Percentiles rank a stretch among this genome's conserved stretches.
phyloP scores from a whole-genome alignment of 345 rosid genomes.

The Gossypium longicalyx region DNA sequence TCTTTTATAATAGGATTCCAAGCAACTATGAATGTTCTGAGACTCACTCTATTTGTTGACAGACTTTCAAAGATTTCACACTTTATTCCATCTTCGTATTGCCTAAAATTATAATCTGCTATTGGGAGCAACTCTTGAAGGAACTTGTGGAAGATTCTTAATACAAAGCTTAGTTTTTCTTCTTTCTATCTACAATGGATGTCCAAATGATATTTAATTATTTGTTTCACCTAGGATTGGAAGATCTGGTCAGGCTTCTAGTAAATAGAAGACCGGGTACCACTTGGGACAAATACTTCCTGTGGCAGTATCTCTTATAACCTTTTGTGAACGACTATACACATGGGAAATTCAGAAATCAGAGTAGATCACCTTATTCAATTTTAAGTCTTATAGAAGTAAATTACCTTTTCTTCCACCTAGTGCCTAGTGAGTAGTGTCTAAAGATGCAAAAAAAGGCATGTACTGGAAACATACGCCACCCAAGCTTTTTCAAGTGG shows the following conservation, averaged over 20 bases:
- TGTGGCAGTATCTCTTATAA: background rate
- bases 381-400: background rate
- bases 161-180: background rate
- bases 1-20: background rate
- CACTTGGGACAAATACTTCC: background rate
- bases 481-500: background rate
- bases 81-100: background rate
- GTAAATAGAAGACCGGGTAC: background rate
- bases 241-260: background rate
- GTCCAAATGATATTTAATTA: background rate
- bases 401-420: background rate
- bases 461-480: background rate
- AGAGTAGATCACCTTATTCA: background rate
- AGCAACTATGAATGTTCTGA: background rate
- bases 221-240: background rate
- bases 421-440: background rate
- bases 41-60: background rate
- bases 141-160: background rate
- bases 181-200: background rate
- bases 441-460: background rate
- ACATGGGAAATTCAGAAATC: background rate
- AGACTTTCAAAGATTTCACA: background rate
- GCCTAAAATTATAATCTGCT: slow-evolving; percentile 2
- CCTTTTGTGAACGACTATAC: background rate
- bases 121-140: background rate